Conservation (phyloP, 2,329 filamentous ascomycete genomes). For the Byssothecium circinans region DNA sequence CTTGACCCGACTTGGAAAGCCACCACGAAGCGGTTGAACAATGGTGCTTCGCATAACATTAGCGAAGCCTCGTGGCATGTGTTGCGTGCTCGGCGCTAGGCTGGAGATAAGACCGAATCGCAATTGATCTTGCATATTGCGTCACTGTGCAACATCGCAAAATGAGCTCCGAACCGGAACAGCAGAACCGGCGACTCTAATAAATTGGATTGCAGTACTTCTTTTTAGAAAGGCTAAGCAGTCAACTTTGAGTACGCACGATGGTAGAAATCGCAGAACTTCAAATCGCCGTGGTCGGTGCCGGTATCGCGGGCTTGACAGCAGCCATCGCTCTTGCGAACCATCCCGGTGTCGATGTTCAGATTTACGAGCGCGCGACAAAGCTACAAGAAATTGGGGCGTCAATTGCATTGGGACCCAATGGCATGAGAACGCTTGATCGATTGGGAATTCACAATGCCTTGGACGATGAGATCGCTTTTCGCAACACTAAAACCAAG, state of each 20-base stretch:
- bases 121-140: background rate
- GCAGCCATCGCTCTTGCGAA: conserved; percentile 40
- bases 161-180: background rate
- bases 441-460: conserved; percentile 38
- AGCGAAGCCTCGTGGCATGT: background rate
- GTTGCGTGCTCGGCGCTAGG: background rate
- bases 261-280: background rate
- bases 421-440: conserved; percentile 43
- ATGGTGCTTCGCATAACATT: no score
- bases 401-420: conserved; percentile 44
- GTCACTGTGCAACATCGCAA: background rate
- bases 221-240: background rate
- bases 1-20: background rate
- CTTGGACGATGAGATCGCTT: conserved; percentile 23
- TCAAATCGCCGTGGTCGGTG: conserved; percentile 40
- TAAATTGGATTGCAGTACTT: background rate
- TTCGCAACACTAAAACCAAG: conserved; percentile 29
- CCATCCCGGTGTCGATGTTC: conserved; percentile 34
- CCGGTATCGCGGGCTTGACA: conserved; percentile 45
- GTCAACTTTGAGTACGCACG: background rate
- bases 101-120: background rate
- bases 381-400: conserved; percentile 44
- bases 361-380: conserved; percentile 41
- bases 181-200: background rate
- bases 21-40: background rate